Percentiles rank a stretch among this genome's conserved stretches.
Conservation (phyloP, 148 eudicot species). For the Chenopodium album region DNA sequence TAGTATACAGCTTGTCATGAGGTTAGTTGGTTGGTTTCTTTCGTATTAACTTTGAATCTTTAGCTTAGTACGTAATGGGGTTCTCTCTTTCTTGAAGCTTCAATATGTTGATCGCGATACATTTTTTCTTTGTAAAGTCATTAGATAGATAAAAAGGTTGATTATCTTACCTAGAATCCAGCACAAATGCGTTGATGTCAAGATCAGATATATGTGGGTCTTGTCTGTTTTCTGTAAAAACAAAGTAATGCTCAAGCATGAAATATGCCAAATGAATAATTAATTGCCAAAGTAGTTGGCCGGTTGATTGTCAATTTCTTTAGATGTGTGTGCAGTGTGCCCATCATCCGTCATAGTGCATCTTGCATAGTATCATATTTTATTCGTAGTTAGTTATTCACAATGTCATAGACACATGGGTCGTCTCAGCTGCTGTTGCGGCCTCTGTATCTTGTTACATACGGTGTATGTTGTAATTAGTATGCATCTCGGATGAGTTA, state of each 20-base stretch:
- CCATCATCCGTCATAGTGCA: background rate
- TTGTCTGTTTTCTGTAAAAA: background rate
- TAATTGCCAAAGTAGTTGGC: slow-evolving; percentile 15
- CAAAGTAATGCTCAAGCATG: background rate
- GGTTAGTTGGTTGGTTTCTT: slow-evolving; percentile 15
- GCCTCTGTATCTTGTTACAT: background rate
- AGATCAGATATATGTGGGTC: background rate
- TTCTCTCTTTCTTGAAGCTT: background rate
- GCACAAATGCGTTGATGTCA: slow-evolving; percentile 6
- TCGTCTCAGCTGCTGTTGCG: background rate
- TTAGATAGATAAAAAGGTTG: background rate
- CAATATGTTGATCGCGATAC: too few species aligned
- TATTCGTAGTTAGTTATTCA: background rate
- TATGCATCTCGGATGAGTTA: background rate
- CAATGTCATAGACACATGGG: background rate
- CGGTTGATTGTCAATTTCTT: slow-evolving; percentile 3
- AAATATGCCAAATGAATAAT: slow-evolving; percentile 2
- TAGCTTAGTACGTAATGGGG: background rate
- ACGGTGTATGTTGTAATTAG: background rate
- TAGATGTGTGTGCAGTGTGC: background rate
- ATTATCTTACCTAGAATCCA: background rate
- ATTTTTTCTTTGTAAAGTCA: background rate
- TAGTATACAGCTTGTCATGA: background rate
- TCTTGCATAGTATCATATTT: background rate
- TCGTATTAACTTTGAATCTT: background rate